Percentiles rank a stretch among this genome's conserved stretches.
phyloP scores from a whole-genome alignment of 2,329 filamentous ascomycete species.

The Periconia digitata region DNA sequence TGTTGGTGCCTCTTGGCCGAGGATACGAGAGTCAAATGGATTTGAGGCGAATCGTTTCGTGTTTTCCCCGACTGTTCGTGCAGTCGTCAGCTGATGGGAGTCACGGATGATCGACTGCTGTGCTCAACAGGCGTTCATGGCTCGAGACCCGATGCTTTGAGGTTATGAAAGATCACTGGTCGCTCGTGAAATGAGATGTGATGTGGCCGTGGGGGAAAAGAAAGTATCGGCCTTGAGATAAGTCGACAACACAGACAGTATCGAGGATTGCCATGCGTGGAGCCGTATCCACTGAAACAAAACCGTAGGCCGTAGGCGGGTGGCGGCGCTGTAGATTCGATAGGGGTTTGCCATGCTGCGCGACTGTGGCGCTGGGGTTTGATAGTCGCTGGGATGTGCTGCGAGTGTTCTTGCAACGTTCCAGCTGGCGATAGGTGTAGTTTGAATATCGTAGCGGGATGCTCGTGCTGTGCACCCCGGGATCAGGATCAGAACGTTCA shows the following conservation, averaged over 20 bases:
- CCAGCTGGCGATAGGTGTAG: conserved; percentile 18
- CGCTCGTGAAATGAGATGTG: not conserved
- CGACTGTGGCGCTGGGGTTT: conserved; percentile 38
- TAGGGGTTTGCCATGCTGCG: conserved; percentile 34
- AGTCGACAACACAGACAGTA: conserved; percentile 5
- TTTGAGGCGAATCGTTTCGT: not conserved
- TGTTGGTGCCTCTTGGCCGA: not conserved
- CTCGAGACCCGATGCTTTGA: not conserved
- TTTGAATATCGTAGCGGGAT: conserved; percentile 32
- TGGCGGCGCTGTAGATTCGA: conserved; percentile 26
- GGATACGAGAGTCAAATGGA: not conserved
- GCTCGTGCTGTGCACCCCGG: conserved; percentile 30
- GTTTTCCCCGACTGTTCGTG: not conserved
- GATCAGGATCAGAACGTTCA: conserved; percentile 16
- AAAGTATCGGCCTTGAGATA: not conserved
- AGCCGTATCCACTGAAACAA: conserved; percentile 11
- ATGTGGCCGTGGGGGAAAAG: not conserved
- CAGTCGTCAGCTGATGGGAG: not conserved
- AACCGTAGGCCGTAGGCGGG: conserved; percentile 14
- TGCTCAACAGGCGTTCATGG: not conserved
- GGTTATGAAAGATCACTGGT: not conserved
- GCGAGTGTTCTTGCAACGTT: conserved; percentile 22
- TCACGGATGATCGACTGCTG: not conserved
- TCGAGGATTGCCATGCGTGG: conserved; percentile 3
- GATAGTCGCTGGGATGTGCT: conserved; percentile 22